These are phyloP conservation scores for Bolboschoenus planiculmis DNA, from an alignment of 176 grass and related monocot species.

Conservation along the genomic window DNA sequence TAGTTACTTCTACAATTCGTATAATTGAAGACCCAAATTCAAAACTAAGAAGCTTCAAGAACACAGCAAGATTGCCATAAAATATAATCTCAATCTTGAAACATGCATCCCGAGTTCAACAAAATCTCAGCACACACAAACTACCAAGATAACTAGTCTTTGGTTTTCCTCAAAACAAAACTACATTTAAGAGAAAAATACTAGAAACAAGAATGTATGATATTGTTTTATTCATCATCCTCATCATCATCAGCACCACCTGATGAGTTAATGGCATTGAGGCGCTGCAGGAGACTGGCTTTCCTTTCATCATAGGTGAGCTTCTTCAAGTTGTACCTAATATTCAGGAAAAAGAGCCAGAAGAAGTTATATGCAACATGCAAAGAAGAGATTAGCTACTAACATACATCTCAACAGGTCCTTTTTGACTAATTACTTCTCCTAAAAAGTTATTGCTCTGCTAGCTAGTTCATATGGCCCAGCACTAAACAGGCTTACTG, in stretches of 20 bases:
- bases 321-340: conserved; percentile 78
- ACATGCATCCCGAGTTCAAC: no score
- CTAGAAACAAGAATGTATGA: conserved; percentile 9
- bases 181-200: conserved; percentile 8
- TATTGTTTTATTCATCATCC: conserved; percentile 35
- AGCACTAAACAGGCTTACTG: not conserved
- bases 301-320: conserved; percentile 84
- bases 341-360: not conserved
- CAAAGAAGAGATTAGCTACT: not conserved
- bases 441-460: not conserved
- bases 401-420: not conserved
- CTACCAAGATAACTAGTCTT: conserved; percentile 25
- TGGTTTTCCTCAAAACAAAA: conserved; percentile 16
- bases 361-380: not conserved
- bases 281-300: conserved; percentile 52
- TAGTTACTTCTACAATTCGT: no score
- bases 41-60: no score
- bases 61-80: no score
- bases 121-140: no score
- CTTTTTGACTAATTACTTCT: not conserved
- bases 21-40: no score
- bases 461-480: not conserved
- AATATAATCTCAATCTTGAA: no score
- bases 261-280: conserved; percentile 54
- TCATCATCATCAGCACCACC: conserved; percentile 47